phyloP scores from a whole-genome alignment of 441 rosid genomes.

The Biscutella laevigata region DNA sequence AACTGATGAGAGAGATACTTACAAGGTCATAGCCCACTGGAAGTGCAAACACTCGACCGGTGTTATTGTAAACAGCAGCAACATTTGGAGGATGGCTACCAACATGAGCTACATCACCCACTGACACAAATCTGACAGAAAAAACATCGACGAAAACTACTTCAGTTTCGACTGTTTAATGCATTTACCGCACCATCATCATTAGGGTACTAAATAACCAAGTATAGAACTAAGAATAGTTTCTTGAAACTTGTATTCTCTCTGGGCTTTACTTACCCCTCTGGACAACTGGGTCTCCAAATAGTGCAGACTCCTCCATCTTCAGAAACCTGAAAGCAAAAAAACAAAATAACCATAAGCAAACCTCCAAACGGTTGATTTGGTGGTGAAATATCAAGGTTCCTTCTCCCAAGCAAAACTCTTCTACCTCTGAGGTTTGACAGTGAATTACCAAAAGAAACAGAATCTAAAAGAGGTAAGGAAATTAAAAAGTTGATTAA shows the following conservation, averaged over 20 bases:
- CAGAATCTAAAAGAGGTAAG: not conserved
- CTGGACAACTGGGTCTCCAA: constrained; percentile 91
- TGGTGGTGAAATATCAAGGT: not conserved
- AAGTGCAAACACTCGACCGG: constrained; percentile 43
- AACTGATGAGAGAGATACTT: constrained; percentile 24
- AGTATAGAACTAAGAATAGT: not conserved
- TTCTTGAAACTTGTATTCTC: not conserved
- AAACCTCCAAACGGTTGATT: not conserved
- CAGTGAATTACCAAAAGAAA: not conserved
- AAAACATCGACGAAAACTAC: constrained; percentile 4
- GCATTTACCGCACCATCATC: not conserved
- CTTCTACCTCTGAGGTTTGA: not conserved
- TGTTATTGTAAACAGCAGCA: constrained; percentile 71
- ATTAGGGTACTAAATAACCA: not conserved
- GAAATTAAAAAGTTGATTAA: not conserved
- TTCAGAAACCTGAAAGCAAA: constrained; percentile 49
- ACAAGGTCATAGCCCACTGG: constrained; percentile 94
- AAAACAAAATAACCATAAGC: not conserved
- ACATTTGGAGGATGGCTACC: constrained; percentile 86
- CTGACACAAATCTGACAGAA: constrained; percentile 53
- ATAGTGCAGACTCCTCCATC: constrained; percentile 65
- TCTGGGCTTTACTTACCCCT: constrained; percentile 44
- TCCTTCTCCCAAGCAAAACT: not conserved
- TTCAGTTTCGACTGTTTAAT: constrained; percentile 1
- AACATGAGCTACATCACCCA: constrained; percentile 83